Percentiles rank a stretch among this genome's conserved stretches.
These are phyloP conservation scores for Encephalitozoon romaleae DNA, from an alignment of 371 early-diverging fungal species.

Conservation along the genomic window DNA sequence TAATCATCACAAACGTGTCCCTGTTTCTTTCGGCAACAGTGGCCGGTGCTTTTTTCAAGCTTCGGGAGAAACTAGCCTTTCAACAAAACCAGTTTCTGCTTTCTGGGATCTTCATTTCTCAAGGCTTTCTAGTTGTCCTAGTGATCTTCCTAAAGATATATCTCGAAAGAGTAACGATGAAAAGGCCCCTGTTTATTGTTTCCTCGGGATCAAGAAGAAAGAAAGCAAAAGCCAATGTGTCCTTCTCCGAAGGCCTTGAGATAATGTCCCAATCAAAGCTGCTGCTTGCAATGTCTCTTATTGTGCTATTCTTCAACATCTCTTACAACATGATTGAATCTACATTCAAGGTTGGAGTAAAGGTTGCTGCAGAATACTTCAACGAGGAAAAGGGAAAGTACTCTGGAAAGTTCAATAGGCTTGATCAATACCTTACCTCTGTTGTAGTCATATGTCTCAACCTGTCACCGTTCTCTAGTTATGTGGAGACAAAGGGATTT, in stretches of 20 bases:
- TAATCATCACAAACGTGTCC: conserved; percentile 57
- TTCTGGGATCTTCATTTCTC: conserved; percentile 32
- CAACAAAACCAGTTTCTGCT: conserved; percentile 30
- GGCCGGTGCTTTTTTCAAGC: conserved; percentile 28
- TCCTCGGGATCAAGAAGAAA: conserved; percentile 22
- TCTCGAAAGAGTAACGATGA: conserved; percentile 49
- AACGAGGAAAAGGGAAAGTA: conserved; percentile 31
- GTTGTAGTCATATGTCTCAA: conserved; percentile 53
- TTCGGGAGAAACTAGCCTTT: conserved; percentile 25
- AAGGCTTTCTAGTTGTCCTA: conserved; percentile 37
- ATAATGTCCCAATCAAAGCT: conserved; percentile 54
- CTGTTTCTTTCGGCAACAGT: conserved; percentile 49
- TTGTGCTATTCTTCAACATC: conserved; percentile 59
- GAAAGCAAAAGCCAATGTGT: conserved; percentile 53
- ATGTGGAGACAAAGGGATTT: conserved; percentile 57
- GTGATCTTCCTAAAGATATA: conserved; percentile 37
- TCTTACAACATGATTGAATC: conserved; percentile 57
- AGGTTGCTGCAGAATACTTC: conserved; percentile 24
- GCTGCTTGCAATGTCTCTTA: conserved; percentile 53
- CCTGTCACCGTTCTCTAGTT: conserved; percentile 51
- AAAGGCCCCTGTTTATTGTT: conserved; percentile 43
- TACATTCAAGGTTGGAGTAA: conserved; percentile 49
- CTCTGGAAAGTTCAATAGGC: conserved; percentile 40
- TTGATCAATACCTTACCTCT: conserved; percentile 53
- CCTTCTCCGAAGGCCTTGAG: conserved; percentile 54